Evolutionary conservation across 441 rosid genomes (phyloP).

Genomic region (Pelargonium citronellum): DNA sequence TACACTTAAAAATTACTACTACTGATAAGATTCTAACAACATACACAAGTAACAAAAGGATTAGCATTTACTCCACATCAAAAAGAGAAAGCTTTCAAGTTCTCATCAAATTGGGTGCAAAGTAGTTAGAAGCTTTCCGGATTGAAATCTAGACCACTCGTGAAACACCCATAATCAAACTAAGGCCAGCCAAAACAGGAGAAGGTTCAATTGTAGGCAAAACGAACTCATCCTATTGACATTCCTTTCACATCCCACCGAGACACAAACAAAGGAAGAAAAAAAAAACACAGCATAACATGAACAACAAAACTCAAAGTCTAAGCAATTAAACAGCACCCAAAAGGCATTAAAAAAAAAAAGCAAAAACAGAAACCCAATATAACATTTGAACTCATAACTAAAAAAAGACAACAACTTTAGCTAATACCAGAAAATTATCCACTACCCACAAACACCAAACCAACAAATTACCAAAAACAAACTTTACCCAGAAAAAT

Average conservation of each 20-base stretch:
- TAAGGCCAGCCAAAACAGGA: no score
- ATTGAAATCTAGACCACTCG: not conserved
- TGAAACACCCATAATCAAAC: no score
- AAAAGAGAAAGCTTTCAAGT: not conserved
- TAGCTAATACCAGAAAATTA: not conserved
- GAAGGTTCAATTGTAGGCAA: not conserved
- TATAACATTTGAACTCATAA: constrained; percentile 1
- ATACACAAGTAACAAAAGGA: not conserved
- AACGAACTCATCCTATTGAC: not conserved
- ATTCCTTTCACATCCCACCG: not conserved
- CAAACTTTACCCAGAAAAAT: not conserved
- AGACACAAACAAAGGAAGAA: not conserved
- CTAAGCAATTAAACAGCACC: not conserved
- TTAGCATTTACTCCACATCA: not conserved
- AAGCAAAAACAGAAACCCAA: not conserved
- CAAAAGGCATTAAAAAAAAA: not conserved
- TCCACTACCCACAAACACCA: not conserved
- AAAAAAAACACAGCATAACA: not conserved
- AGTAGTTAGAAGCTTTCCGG: not conserved
- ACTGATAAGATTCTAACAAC: not conserved
- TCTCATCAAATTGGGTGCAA: not conserved
- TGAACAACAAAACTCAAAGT: not conserved
- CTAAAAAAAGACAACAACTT: not conserved
- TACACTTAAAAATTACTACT: not conserved
- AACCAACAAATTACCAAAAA: not conserved